Evolutionary conservation across 2,329 filamentous ascomycete genomes (phyloP).

Genomic region (Exophiala dermatitidis): DNA sequence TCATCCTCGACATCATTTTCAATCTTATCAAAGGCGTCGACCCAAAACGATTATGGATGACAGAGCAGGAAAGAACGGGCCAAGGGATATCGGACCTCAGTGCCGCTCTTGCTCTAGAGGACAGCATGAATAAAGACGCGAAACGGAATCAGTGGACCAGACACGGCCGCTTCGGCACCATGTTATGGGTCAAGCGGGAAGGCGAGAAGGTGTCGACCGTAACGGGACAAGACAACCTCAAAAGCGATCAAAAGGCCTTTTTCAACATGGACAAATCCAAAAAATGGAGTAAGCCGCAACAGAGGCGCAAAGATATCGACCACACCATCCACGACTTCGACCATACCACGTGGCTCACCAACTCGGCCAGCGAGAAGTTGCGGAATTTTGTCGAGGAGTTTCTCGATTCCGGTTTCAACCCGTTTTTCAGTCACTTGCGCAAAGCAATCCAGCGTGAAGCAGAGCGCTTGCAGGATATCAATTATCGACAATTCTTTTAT

Average conservation of each 20-base stretch:
- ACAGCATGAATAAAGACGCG: constrained; percentile 69
- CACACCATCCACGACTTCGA: constrained; percentile 65
- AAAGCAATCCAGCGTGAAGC: constrained; percentile 87
- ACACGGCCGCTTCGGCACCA: constrained; percentile 91
- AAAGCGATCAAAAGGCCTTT: constrained; percentile 63
- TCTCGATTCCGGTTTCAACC: constrained; percentile 90
- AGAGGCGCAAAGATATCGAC: constrained; percentile 54
- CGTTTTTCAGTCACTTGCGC: constrained; percentile 73
- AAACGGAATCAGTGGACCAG: constrained; percentile 72
- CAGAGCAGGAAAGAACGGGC: constrained; percentile 62
- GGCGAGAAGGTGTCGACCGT: constrained; percentile 78
- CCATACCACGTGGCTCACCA: constrained; percentile 60
- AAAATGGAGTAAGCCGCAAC: constrained; percentile 75
- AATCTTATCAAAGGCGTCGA: constrained; percentile 88
- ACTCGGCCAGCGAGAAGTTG: constrained; percentile 67
- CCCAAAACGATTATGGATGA: constrained; percentile 75
- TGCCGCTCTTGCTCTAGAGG: constrained; percentile 70
- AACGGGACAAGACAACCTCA: constrained; percentile 78
- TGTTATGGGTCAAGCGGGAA: constrained; percentile 90
- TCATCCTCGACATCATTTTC: constrained; percentile 87
- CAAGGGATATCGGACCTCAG: constrained; percentile 67
- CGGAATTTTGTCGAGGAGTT: constrained; percentile 85
- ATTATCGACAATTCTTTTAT: constrained; percentile 84
- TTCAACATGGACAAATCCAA: constrained; percentile 88
- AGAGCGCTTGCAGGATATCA: constrained; percentile 67